Conservation (phyloP, 352 stramenopile species). For the Phytophthora tubulina region DNA sequence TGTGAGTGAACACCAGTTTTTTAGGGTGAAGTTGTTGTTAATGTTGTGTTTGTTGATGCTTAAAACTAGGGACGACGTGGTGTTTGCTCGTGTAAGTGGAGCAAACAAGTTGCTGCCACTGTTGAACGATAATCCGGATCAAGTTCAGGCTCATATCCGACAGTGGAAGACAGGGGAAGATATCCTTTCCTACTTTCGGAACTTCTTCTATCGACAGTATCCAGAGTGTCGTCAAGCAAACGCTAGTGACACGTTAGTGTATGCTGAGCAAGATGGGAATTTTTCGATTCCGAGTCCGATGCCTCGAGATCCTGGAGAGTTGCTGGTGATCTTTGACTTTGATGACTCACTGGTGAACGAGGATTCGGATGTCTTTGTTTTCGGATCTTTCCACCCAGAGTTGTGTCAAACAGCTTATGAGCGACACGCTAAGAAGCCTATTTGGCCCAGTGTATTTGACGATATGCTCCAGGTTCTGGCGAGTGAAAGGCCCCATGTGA, state of each 20-base stretch:
- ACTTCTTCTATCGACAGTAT: slow-evolving; percentile 36
- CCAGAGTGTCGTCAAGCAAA: slow-evolving; percentile 8
- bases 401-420: slow-evolving; percentile 47
- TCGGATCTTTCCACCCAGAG: slow-evolving; percentile 65
- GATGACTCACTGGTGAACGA: slow-evolving; percentile 64
- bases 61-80: slow-evolving; percentile 31
- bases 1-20: slow-evolving; percentile 27
- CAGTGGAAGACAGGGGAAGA: slow-evolving; percentile 31
- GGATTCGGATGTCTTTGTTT: slow-evolving; percentile 74
- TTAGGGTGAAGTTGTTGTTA: not conserved
- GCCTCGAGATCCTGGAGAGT: slow-evolving; percentile 7
- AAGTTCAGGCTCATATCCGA: slow-evolving; percentile 23
- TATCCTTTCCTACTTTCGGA: slow-evolving; percentile 29
- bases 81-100: slow-evolving; percentile 27
- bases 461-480: slow-evolving; percentile 58
- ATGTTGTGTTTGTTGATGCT: not conserved
- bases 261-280: slow-evolving; percentile 5
- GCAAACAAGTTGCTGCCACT: slow-evolving; percentile 17
- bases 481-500: slow-evolving; percentile 48
- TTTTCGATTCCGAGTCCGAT: slow-evolving; percentile 17
- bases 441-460: slow-evolving; percentile 72
- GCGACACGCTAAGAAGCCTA: slow-evolving; percentile 34
- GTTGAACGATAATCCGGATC: slow-evolving; percentile 9
- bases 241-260: not conserved
- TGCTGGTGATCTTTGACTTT: slow-evolving; percentile 57